Base-by-base conservation (phyloP, 352 stramenopile species). In the Phytophthora sp. region DNA sequence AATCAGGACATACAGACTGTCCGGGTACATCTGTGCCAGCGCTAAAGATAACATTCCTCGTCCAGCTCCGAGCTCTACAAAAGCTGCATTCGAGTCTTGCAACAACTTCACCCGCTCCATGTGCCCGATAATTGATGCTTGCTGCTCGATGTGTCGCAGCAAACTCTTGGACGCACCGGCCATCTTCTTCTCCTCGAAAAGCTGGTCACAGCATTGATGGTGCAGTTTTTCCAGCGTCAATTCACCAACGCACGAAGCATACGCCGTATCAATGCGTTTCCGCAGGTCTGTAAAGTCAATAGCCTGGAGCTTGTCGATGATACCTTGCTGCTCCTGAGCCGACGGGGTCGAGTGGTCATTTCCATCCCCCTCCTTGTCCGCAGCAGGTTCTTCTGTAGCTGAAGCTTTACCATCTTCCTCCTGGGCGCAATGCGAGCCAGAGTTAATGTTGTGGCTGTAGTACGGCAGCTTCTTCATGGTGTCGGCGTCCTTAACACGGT, bases 361-460 rank as follows among this genome's bases (percentile, higher is more conserved):
- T 2, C 52, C 63, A 11, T 35, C 38, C 15, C 70, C 39, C 4
- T 66, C 30, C 31, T 21, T 55, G 21, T 21, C 41, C 27, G 8
- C 46, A 13, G 3, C 46, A 24, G 38, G 38, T 16, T 62, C 57
- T 21, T 72, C 51, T 30, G 13, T 61, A 13, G 36, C 20, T 15
- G 15, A 23, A 7, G n/a, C 15, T 26, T 45, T 18, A n/a, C 13
- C 21, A 9, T 44, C 26, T 9, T 57, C 29, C 21, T 49, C 59
- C 23, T 11, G 20, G 13, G 16, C 54, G 33, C 57, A 76, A 46
- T 91, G 77, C 5, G 50, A 76, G 4, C 84, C 87, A 27, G 84
- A 93, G 67, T 95, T 95, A 57, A 95, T 91, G 45, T 92, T 89
- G 51, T 86, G 77, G 21, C 57, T 76, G 61, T 92, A 95, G 66